Evolutionary conservation across 768 basidiomycete species (phyloP), one percentile per base, ranked within the genome.

Genomic region (Agaricus bisporus): DNA sequence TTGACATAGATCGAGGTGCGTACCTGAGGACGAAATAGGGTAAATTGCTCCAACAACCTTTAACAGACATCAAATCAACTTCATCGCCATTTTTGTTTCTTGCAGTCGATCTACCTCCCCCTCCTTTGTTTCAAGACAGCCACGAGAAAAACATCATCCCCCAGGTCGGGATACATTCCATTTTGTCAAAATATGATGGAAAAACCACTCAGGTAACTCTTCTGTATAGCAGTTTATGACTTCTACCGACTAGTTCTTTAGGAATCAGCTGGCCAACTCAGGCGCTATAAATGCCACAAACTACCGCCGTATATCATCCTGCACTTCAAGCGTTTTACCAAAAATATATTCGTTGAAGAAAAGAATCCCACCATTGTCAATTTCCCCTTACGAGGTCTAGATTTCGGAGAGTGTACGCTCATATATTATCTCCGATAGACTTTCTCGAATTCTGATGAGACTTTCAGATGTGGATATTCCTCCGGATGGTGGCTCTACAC

Each of bases 311-410:
- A 97, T 65, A 85, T 99, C 63, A 88, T 98, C 62, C 74, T 98
- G 17, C 91, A 95, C 66, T 95, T 88, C 77, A 98, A 95, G 67
- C 83, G 97, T 37, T 99, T 98, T 71, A 94, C 91, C 20, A 97
- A 91, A 67, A 99, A 98, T 67, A 78, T 78, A 49, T 98, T 98
- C 62, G 94, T 98, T 5, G 95, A 98, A 68, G 97, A 99, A 69
- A 97, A 97, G 70, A 99, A 99, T 63, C 95, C 95, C 7, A 99
- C 97, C 1, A 95, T 99, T 56, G 90, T 99, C 60, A 99, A 95
- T 65, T 99, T 97, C 64, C 95, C 95, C 2, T 75, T 98, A 22
- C 81, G 89, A 54, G 95, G 95, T 3, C 79, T 98, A 17, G 95
- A 99, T 68, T 87, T 99, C 67, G 74, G 73, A 61, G 93, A 93